Base-by-base conservation (phyloP, 257 asterid species). In the Euphrasia confusa region DNA sequence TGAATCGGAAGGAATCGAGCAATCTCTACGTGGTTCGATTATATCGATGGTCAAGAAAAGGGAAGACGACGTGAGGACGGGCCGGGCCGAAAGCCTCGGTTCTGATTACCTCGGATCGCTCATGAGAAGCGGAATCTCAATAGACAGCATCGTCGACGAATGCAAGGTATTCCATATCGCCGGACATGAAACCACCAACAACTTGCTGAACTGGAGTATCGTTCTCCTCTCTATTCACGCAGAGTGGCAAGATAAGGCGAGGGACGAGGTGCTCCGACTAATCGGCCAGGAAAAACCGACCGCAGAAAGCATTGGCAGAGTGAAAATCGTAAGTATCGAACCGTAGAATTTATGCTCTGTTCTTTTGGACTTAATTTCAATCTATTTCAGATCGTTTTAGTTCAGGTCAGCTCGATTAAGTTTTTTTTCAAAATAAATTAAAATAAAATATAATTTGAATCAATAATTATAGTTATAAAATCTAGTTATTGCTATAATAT, bases 221-320 rank as follows among this genome's bases (percentile, higher is more conserved):
- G 61, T 85, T 37, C 83, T 83, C 64, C 76, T 82, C 7, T 79
- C 85, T 10, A 67, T 79, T 15, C 74, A 85, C 77, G 57, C 84
- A 2, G 85, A 85, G 7, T 82, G 88, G 90, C 94, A 85, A 67
- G 83, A 83, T 11, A 77, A 69, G 63, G 87, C 87, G 32, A 72
- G 86, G 62, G 45, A 72, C 2, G 86, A 77, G 66, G 78, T 77
- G 60, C 47, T 77, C 8, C 50, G 65, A 32, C 37, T 70, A 1
- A 75, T 77, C 9, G 78, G 81, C 5, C 63, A 37, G 26, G 70
- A 72, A 56, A 72, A 67, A 33, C 83, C 83, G 1, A 40, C 48
- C 50, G 10, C 81, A n/a, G 86, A 80, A 49, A 78, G 81, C 68
- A 67, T 77, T 42, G 33, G 75, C 8, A 75, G 74, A 60, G 35